Base-by-base conservation (phyloP, 345 rosid species). In the Clausena lansium region DNA sequence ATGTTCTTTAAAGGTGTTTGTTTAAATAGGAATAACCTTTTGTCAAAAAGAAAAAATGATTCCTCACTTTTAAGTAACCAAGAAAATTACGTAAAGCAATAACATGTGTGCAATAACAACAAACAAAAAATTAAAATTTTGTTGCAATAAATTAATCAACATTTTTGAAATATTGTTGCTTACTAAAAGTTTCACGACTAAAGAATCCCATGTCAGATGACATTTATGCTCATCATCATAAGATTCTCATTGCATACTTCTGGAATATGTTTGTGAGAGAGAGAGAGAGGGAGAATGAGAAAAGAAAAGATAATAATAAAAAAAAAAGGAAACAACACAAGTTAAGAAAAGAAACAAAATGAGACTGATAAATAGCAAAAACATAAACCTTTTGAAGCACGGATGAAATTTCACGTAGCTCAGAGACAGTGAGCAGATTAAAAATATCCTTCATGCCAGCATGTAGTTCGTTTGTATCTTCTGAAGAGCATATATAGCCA, bases 381-480 rank as follows among this genome's bases (percentile, higher is more conserved):
- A 27, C 67, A 67, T 78, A 78, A 79, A 93, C 98, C 97, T 90
- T 92, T 71, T 78, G 85, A 50, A 87, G 71, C 55, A 78, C 77
- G 76, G 80, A 71, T 35, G 81, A 77, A 84, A 95, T 90, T 73
- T 89, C 97, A 74, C 84, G 93, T 67, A 95, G 90, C 87, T 95
- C 96, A 25, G 85, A 67, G 73, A 91, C 85, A 5, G 82, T 86
- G 45, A 95, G 96, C 79, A 88, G 75, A 80, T 79, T 81, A 77
- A 85, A 71, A 75, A 93, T 86, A 74, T 86, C 89, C 81, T 78
- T 82, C 81, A 93, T 74, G 61, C 79, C 87, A 79, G 81, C 81
- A 60, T 75, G 71, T 45, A 90, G 76, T 75, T 84, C 87, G 63
- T 82, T 84, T 41, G 79, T 74, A 67, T 87, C 81, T 68, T 84